phyloP scores from a whole-genome alignment of 2,329 filamentous ascomycete genomes.

The Colletotrichum sp. region DNA sequence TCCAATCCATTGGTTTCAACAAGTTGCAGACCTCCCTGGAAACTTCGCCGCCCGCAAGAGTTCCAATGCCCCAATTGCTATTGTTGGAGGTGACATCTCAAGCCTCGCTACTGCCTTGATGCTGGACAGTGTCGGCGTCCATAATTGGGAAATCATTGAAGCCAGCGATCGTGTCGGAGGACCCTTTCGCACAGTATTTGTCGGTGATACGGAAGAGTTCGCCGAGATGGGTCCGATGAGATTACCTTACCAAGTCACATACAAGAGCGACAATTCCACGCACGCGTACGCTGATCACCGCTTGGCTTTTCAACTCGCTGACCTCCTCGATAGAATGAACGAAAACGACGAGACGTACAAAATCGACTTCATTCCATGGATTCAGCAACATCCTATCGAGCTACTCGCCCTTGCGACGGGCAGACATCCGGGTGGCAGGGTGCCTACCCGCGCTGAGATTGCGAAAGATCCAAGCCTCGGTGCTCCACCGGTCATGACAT shows the following conservation, averaged over 20 bases:
- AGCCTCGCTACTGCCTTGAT: slow-evolving; percentile 59
- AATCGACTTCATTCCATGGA: slow-evolving; percentile 68
- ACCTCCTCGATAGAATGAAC: slow-evolving; percentile 61
- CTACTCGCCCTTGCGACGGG: slow-evolving; percentile 53
- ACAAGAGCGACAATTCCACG: slow-evolving; percentile 55
- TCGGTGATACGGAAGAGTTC: slow-evolving; percentile 58
- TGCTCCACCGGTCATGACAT: slow-evolving; percentile 28
- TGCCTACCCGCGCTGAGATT: slow-evolving; percentile 57
- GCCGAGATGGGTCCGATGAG: slow-evolving; percentile 67
- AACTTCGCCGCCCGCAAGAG: slow-evolving; percentile 24
- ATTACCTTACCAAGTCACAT: slow-evolving; percentile 34
- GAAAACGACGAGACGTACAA: slow-evolving; percentile 47
- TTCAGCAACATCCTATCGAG: slow-evolving; percentile 57
- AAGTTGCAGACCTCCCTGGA: slow-evolving; percentile 37
- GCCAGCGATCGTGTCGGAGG: slow-evolving; percentile 62
- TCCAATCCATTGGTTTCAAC: slow-evolving; percentile 43
- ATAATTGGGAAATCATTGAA: slow-evolving; percentile 63
- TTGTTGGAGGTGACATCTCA: slow-evolving; percentile 66
- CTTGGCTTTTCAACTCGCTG: slow-evolving; percentile 65
- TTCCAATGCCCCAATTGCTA: slow-evolving; percentile 46
- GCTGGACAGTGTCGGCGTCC: slow-evolving; percentile 55
- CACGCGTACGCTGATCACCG: slow-evolving; percentile 62
- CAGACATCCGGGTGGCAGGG: slow-evolving; percentile 54
- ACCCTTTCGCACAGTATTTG: slow-evolving; percentile 63
- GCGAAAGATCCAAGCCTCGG: slow-evolving; percentile 46